These are phyloP conservation scores for Hibiscus mutabilis DNA, from an alignment of 345 rosid genomes.

Conservation along the genomic window DNA sequence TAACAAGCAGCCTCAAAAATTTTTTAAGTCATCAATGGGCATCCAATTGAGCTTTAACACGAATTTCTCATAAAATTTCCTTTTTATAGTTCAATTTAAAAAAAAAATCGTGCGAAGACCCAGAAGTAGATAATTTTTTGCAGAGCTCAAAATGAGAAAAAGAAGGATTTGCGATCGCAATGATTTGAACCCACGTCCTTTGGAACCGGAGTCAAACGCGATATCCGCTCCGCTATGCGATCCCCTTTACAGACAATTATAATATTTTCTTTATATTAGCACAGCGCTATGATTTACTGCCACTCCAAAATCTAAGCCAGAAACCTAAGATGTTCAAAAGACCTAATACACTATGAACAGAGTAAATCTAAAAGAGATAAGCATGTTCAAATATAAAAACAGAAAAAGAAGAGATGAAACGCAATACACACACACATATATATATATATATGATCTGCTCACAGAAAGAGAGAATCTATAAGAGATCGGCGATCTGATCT, in stretches of 20 bases:
- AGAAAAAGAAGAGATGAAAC: not conserved
- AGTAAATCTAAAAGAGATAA: not conserved
- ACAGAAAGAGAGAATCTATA: not conserved
- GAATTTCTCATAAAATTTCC: too few species aligned
- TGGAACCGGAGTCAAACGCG: slow-evolving; percentile 99
- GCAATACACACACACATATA: not conserved
- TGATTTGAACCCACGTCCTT: slow-evolving; percentile 99
- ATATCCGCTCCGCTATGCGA: slow-evolving; percentile 99
- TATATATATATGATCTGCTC: not conserved
- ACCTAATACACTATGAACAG: too few species aligned
- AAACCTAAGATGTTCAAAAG: not conserved
- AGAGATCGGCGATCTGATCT: not conserved
- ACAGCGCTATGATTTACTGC: not conserved
- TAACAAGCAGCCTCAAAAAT: too few species aligned
- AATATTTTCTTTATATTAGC: not conserved
- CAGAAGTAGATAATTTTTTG: too few species aligned
- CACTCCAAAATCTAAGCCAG: not conserved
- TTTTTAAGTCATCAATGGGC: too few species aligned
- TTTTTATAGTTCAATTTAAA: too few species aligned
- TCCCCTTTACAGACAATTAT: not conserved
- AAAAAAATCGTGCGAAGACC: too few species aligned
- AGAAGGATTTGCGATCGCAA: slow-evolving; percentile 54
- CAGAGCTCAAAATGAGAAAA: too few species aligned
- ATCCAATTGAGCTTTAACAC: too few species aligned
- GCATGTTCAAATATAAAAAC: not conserved